Conservation (phyloP, 345 rosid species). For the Trapa incisa region DNA sequence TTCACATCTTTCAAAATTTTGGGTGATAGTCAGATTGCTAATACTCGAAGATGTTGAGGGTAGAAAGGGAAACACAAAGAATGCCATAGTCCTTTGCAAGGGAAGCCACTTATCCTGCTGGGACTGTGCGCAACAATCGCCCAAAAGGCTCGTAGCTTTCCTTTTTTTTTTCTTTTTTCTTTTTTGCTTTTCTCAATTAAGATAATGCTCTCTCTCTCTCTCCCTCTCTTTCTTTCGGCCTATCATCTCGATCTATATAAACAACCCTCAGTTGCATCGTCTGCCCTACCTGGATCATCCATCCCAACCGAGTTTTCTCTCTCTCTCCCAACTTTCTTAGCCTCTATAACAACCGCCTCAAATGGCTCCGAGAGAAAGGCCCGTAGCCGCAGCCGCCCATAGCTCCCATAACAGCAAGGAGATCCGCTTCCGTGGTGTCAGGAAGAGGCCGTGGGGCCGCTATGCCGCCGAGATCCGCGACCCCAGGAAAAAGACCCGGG, state of each 20-base stretch:
- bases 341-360: neutral
- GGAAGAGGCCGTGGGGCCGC: slow-evolving; percentile 94
- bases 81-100: slow-evolving; percentile 4
- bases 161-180: neutral
- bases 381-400: slow-evolving; percentile 14
- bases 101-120: slow-evolving; percentile 12
- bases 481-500: slow-evolving; percentile 82
- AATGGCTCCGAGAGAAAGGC: slow-evolving; percentile 45
- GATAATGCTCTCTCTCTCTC: no score
- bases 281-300: neutral
- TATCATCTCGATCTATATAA: neutral
- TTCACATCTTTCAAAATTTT: neutral
- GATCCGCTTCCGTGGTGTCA: slow-evolving; percentile 73
- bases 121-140: slow-evolving; percentile 19
- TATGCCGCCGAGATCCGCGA: slow-evolving; percentile 98
- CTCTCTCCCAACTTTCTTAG: neutral
- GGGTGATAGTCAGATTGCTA: neutral
- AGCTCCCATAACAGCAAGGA: slow-evolving; percentile 21
- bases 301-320: neutral
- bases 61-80: neutral
- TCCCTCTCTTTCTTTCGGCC: no score
- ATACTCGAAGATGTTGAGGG: neutral
- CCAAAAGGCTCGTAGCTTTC: slow-evolving; percentile 16
- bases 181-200: no score
- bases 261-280: neutral